Percentiles rank a stretch among this genome's conserved stretches.
Evolutionary conservation across 768 basidiomycete genomes (phyloP).

Genomic region (Exsudoporus frostii): DNA sequence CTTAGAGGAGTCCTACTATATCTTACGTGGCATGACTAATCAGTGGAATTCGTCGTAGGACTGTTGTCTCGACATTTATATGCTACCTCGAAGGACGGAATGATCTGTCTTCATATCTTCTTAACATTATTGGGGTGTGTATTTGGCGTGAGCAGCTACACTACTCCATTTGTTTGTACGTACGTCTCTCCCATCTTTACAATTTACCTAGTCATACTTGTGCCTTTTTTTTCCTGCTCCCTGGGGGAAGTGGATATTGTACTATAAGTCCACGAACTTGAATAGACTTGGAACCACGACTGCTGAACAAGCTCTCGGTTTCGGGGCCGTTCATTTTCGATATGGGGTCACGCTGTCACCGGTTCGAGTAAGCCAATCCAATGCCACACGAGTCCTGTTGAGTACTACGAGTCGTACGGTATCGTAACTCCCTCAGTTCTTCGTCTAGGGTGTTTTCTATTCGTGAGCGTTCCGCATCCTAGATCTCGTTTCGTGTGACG

Average conservation of each 20-base stretch:
- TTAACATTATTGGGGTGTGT: constrained; percentile 27
- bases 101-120: constrained; percentile 15
- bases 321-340: too few relatives aligned
- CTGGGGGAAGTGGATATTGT: constrained; percentile 7
- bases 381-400: not conserved
- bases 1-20: constrained; percentile 21
- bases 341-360: too few relatives aligned
- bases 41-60: constrained; percentile 21
- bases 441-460: constrained; percentile 1
- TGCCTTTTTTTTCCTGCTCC: not conserved
- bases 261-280: constrained; percentile 4
- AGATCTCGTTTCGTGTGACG: constrained; percentile 4
- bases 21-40: constrained; percentile 26
- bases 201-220: not conserved
- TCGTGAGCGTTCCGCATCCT: constrained; percentile 1
- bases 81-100: constrained; percentile 16
- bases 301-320: too few relatives aligned
- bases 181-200: constrained; percentile 6
- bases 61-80: constrained; percentile 13
- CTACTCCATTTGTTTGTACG: constrained; percentile 18
- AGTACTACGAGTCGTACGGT: too few relatives aligned
- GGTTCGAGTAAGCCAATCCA: constrained; percentile 9
- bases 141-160: not conserved
- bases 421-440: not conserved
- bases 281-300: constrained; percentile 9